Evolutionary conservation across 208 protist genomes (phyloP), one percentile per base, ranked within the genome.

Genomic region (Trypanosoma cruzi): DNA sequence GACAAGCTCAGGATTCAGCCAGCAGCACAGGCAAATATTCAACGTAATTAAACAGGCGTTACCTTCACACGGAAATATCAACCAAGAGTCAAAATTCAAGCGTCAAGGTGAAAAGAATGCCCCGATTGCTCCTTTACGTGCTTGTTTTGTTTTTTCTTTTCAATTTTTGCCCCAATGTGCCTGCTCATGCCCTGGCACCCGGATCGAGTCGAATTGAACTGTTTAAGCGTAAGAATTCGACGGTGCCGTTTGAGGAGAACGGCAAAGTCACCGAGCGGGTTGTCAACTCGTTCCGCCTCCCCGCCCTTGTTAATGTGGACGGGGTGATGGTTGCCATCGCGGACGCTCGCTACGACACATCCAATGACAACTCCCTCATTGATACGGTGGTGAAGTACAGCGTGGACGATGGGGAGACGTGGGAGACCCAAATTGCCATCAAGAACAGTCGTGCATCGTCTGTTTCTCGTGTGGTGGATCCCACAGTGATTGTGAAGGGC

Each of bases 401-500:
- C 37, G 50, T 59, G 31, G 64, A 68, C 26, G 22, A 34, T 55
- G 50, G 50, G 0, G 24, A 32, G 6, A 68, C 64, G 36, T 68
- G 64, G 64, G 28, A 58, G 34, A 68, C 64, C 24, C 49, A 68
- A 59, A 59, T 68, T 46, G 53, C 53, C 29, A 68, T 68, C 2
- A 59, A 68, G 53, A 68, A 60, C 37, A 57, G 34, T 50, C 48
- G 64, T 11, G 52, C 59, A 1, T 50, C 14, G 37, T 20, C 1
- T 22, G 36, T 26, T 26, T 63, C 65, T 40, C 34, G 53, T 55
- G 65, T 71, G 42, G 28, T 61, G 36, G 65, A 71, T 31, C 37
- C 56, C 11, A 71, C 65, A 46, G 65, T 63, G 6, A 44, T 71
- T 24, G 56, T 63, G 24, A 71, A 71, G 65, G 65, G 40, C 8